A percentile compares a stretch with the other conserved stretches of the same genome.
These are phyloP conservation scores for Cordyceps pruinosa DNA, from an alignment of 2,329 filamentous ascomycete species.

Conservation along the genomic window DNA sequence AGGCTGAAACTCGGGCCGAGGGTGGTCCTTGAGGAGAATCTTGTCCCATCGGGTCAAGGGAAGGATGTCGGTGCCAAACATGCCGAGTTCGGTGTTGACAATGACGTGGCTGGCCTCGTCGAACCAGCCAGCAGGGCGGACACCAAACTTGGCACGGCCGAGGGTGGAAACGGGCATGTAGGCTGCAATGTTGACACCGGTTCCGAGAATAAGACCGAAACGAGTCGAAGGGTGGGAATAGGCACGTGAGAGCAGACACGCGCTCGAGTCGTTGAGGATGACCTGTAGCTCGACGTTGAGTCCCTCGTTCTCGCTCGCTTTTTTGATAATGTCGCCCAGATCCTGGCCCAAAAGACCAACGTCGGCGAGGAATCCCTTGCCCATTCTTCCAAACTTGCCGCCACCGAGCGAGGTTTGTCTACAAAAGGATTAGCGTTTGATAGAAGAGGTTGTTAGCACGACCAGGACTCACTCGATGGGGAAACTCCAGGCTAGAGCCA, in stretches of 20 bases:
- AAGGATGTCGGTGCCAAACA: slow-evolving; percentile 55
- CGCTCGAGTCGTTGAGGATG: slow-evolving; percentile 61
- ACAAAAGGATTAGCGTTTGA: slow-evolving; percentile 18
- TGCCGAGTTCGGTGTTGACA: slow-evolving; percentile 60
- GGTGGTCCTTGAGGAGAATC: slow-evolving; percentile 44
- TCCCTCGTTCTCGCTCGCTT: slow-evolving; percentile 43
- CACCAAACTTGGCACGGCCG: slow-evolving; percentile 48
- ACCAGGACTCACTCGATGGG: slow-evolving; percentile 54
- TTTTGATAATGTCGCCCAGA: slow-evolving; percentile 50
- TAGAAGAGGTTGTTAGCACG: background rate
- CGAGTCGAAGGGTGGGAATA: slow-evolving; percentile 52
- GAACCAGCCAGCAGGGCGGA: slow-evolving; percentile 49
- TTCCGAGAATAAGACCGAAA: slow-evolving; percentile 60
- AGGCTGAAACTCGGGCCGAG: slow-evolving; percentile 54
- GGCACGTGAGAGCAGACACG: slow-evolving; percentile 58
- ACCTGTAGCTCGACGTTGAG: slow-evolving; percentile 51
- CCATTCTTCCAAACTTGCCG: slow-evolving; percentile 55
- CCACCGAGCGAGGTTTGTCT: slow-evolving; percentile 58
- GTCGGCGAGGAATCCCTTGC: slow-evolving; percentile 57
- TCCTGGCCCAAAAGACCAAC: slow-evolving; percentile 52
- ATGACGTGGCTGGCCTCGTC: slow-evolving; percentile 54
- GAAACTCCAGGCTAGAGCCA: slow-evolving; percentile 64
- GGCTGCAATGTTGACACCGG: slow-evolving; percentile 59
- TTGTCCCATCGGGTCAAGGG: slow-evolving; percentile 57
- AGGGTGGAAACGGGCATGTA: slow-evolving; percentile 55